Percentiles rank a stretch among this genome's conserved stretches.
Conservation (phyloP, 1,139 yeast genomes). For the Kluyveromyces sp. region DNA sequence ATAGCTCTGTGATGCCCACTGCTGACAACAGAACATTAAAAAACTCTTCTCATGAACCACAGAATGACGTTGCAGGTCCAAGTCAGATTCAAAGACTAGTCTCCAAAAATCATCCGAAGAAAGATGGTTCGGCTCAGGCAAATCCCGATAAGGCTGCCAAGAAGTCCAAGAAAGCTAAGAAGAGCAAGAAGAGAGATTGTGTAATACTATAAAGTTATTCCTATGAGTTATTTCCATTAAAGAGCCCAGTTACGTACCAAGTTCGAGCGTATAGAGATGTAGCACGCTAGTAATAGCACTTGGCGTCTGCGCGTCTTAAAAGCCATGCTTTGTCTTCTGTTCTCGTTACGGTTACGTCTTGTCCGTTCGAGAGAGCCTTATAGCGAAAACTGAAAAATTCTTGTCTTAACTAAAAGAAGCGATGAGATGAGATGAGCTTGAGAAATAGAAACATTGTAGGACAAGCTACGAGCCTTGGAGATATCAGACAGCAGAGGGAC, state of each 20-base stretch:
- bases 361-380: neutral
- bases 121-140: neutral
- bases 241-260: neutral
- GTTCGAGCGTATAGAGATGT: neutral
- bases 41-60: neutral
- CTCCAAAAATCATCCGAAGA: neutral
- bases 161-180: slow-evolving; percentile 2
- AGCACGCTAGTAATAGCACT: neutral
- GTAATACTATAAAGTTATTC: slow-evolving; percentile 2
- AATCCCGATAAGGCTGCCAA: neutral
- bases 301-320: neutral
- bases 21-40: neutral
- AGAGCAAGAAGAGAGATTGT: slow-evolving; percentile 4
- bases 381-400: neutral
- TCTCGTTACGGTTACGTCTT: neutral
- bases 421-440: slow-evolving; percentile 1
- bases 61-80: slow-evolving; percentile 7
- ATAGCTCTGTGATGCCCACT: neutral
- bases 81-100: slow-evolving; percentile 5
- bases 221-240: no score
- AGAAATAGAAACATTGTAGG: slow-evolving; percentile 29
- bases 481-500: no score
- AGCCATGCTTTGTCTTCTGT: no score
- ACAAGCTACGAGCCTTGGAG: no score
- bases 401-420: neutral